Evolutionary conservation across 2,329 filamentous ascomycete genomes (phyloP).

Genomic region (Dactylellina parvicollis): DNA sequence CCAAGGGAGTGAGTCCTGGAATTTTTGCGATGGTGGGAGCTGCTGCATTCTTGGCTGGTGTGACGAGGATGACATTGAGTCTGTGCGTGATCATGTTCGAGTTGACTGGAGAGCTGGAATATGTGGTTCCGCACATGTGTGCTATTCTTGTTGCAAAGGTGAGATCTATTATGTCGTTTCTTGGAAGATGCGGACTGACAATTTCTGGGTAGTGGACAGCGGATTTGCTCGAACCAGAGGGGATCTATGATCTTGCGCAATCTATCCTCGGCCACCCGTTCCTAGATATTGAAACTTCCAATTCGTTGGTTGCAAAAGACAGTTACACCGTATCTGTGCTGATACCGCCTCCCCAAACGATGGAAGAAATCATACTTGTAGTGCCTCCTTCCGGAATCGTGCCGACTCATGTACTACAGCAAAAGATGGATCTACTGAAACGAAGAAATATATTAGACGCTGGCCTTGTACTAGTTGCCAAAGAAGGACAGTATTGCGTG

Average conservation of each 20-base stretch:
- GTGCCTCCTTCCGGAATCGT: conserved; percentile 64
- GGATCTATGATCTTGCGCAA: conserved; percentile 71
- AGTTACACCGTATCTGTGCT: conserved; percentile 63
- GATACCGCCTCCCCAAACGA: conserved; percentile 67
- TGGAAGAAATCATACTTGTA: conserved; percentile 68
- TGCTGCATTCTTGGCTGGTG: conserved; percentile 69
- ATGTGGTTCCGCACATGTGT: conserved; percentile 69
- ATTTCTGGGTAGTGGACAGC: conserved; percentile 65
- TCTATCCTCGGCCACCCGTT: conserved; percentile 70
- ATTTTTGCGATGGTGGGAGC: conserved; percentile 72
- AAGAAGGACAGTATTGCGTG: conserved; percentile 64
- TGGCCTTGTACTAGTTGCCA: conserved; percentile 67
- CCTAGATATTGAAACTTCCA: conserved; percentile 66
- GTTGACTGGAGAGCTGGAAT: conserved; percentile 69
- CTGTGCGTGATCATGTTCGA: conserved; percentile 72
- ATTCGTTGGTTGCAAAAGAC: conserved; percentile 62
- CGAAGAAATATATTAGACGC: conserved; percentile 68
- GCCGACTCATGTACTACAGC: conserved; percentile 61
- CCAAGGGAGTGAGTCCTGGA: conserved; percentile 65
- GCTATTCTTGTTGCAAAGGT: conserved; percentile 69
- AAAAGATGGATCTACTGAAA: conserved; percentile 65
- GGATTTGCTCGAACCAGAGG: conserved; percentile 66
- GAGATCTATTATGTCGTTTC: neutral
- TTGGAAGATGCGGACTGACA: neutral
- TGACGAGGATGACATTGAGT: conserved; percentile 69